A percentile compares a stretch with the other conserved stretches of the same genome.
Evolutionary conservation across 495 filamentous ascomycete species (phyloP).

Genomic region (Acidiella bohemica): DNA sequence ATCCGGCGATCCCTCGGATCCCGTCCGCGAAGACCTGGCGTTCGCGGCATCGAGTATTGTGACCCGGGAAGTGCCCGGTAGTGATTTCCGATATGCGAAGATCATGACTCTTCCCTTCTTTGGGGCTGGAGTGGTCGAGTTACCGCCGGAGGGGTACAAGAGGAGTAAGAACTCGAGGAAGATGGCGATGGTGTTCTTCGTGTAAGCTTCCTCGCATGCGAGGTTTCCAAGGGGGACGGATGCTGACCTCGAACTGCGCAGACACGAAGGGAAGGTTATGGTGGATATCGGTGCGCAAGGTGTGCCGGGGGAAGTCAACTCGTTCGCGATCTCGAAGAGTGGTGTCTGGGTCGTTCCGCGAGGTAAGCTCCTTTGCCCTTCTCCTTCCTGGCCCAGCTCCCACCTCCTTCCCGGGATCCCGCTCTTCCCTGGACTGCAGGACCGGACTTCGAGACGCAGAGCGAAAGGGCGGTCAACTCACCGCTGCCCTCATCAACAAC

Average conservation of each 20-base stretch:
- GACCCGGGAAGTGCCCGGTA: constrained; percentile 58
- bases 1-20: constrained; percentile 43
- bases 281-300: constrained; percentile 55
- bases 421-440: no score
- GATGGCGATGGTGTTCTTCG: constrained; percentile 94
- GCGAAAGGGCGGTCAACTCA: not conserved
- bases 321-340: constrained; percentile 70
- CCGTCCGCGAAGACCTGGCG: constrained; percentile 52
- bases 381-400: no score
- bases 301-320: constrained; percentile 28
- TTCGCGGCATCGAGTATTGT: constrained; percentile 62
- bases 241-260: no score
- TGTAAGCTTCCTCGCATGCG: no score
- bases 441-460: no score
- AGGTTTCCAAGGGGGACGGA: no score
- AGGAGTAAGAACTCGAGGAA: constrained; percentile 76
- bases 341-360: constrained; percentile 87
- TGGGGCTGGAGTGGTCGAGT: constrained; percentile 74
- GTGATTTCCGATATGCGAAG: constrained; percentile 74
- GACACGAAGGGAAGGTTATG: constrained; percentile 57
- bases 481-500: no score
- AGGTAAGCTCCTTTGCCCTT: no score
- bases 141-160: constrained; percentile 71
- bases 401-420: no score
- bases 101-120: constrained; percentile 72